Evolutionary conservation across 179 eudicot species (phyloP), one percentile per base, ranked within the genome.

Genomic region (Gypsophila paniculata): DNA sequence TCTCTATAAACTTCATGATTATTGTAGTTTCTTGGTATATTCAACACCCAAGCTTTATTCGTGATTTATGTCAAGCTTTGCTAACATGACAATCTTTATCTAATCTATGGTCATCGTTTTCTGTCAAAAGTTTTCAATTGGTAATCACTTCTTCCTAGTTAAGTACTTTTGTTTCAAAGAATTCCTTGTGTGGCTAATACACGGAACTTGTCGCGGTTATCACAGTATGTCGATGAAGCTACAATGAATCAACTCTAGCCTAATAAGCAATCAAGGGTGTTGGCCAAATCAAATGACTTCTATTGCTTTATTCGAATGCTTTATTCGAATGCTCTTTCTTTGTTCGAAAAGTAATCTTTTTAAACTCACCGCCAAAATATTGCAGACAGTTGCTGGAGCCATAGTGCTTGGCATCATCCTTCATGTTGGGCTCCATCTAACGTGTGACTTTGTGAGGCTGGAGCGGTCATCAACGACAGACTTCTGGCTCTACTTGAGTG

Each of bases 391-490:
- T 66, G 93, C 98, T 22, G 96, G 85, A 36, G 96, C 97, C 72
- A 89, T 94, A 77, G 87, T 94, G 49, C 48, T 90, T 49, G 97
- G 95, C 64, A 44, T 84, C 65, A 80, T 88, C 71, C 96, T 94
- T 51, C 99, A 94, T 65, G 96, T 83, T 52, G 96, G 93, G 48
- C 84, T 87, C 78, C 99, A 94, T 65, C 85, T 94, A 61, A 86
- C 96, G 13, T 94, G 99, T 73, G 97, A 94, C 81, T 94, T 94
- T 74, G 96, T 93, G 72, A 87, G 95, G 82, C 87, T 94, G 29
- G 85, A 87, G 78, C 81, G 81, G 39, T 84, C 86, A 65, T 73
- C 94, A 6, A 72, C 85, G 8, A 21, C 14, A 0, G 78, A 38
- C 2, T 94, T 91, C 74, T 26, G 59, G 9, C 76, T 3, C 21